Conservation (phyloP, 371 early-diverging fungal species). For the Zopfochytrium polystomum region DNA sequence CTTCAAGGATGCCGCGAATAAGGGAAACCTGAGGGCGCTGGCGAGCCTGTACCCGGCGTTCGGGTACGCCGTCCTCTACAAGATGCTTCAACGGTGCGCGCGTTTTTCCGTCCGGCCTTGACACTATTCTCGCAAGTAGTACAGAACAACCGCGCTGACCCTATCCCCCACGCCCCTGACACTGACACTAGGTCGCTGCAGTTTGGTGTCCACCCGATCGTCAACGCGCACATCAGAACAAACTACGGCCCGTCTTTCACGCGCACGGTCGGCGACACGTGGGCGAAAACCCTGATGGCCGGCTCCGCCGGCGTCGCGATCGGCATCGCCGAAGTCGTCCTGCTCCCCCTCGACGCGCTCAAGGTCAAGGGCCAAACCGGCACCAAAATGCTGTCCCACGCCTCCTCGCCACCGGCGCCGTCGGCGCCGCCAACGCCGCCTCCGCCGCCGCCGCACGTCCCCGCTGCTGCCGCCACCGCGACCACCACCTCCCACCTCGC, state of each 20-base stretch:
- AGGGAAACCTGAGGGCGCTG: constrained; percentile 64
- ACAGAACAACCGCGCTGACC: background rate
- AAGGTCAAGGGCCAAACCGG: constrained; percentile 95
- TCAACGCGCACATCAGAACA: constrained; percentile 71
- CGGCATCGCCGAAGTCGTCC: constrained; percentile 88
- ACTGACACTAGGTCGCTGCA: constrained; percentile 58
- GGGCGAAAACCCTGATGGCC: constrained; percentile 83
- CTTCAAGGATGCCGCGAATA: constrained; percentile 66
- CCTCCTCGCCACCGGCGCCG: constrained; percentile 6
- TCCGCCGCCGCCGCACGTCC: background rate
- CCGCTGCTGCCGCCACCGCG: background rate
- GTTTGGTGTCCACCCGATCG: constrained; percentile 92
- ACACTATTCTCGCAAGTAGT: background rate
- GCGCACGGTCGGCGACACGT: constrained; percentile 82
- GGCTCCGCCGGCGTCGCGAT: constrained; percentile 84
- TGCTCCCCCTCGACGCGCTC: constrained; percentile 88
- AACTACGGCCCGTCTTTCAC: constrained; percentile 66
- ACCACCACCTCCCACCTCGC: constrained; percentile 3
- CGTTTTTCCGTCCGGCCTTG: background rate
- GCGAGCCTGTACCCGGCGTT: constrained; percentile 86
- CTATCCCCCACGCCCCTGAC: too few species aligned
- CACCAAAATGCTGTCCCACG: constrained; percentile 63
- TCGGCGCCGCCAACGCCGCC: background rate
- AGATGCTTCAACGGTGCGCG: constrained; percentile 77
- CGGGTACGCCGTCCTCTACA: constrained; percentile 92